Conservation (phyloP, 495 filamentous ascomycete species). For the Diplogelasinospora grovesii region DNA sequence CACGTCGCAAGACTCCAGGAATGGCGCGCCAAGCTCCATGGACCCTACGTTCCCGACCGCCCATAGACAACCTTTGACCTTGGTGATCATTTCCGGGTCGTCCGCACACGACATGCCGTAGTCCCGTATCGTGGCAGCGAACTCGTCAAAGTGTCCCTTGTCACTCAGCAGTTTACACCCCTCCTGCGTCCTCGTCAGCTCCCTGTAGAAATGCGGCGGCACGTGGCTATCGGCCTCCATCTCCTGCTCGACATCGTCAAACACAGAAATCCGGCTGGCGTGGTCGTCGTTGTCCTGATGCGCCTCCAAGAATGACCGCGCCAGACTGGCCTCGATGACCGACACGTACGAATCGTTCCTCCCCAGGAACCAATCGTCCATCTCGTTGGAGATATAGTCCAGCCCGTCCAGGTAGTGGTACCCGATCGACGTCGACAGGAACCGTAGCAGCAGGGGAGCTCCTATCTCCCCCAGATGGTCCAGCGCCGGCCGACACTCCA, state of each 20-base stretch:
- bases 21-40: constrained; percentile 94
- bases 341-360: constrained; percentile 91
- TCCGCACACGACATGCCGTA: constrained; percentile 78
- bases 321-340: constrained; percentile 93
- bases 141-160: constrained; percentile 94
- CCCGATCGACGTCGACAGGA: constrained; percentile 89
- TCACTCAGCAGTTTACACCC: constrained; percentile 83
- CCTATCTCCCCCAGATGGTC: constrained; percentile 97
- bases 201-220: constrained; percentile 94
- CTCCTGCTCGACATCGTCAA: constrained; percentile 41
- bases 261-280: constrained; percentile 45
- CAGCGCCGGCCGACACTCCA: constrained; percentile 89
- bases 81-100: constrained; percentile 80
- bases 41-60: constrained; percentile 96
- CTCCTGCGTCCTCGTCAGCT: constrained; percentile 85
- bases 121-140: constrained; percentile 79
- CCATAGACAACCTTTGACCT: constrained; percentile 96
- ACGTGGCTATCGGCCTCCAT: constrained; percentile 53
- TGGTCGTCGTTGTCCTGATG: constrained; percentile 32
- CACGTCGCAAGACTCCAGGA: constrained; percentile 81
- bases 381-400: constrained; percentile 97
- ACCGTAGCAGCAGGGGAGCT: constrained; percentile 84
- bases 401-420: constrained; percentile 96
- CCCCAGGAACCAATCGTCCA: constrained; percentile 98
- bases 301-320: constrained; percentile 70